Percentiles rank a stretch among this genome's conserved stretches.
Conservation (phyloP, 2,329 filamentous ascomycete genomes). For the Falciphora oryzae region DNA sequence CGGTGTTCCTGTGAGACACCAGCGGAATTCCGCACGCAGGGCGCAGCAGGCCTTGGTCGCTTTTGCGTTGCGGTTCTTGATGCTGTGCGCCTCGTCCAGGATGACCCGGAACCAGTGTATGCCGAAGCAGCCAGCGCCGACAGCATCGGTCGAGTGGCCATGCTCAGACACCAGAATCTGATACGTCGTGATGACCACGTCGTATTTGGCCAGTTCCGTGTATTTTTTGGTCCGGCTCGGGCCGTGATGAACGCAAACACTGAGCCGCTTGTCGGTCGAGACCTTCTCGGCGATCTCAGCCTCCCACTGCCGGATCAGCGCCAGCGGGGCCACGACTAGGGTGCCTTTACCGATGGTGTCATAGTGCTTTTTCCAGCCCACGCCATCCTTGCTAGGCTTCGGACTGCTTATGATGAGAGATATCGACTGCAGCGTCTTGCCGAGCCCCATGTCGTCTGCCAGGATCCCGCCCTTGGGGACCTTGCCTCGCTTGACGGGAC, state of each 20-base stretch:
- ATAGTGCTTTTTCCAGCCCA: conserved; percentile 62
- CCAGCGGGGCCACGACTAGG: conserved; percentile 85
- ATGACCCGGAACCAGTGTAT: conserved; percentile 94
- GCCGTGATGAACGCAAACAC: conserved; percentile 87
- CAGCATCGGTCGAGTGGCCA: conserved; percentile 58
- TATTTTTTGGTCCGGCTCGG: conserved; percentile 74
- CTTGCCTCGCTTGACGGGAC: conserved; percentile 71
- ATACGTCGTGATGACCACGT: conserved; percentile 93
- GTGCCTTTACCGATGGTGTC: conserved; percentile 70
- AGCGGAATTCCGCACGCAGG: conserved; percentile 78
- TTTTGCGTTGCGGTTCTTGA: conserved; percentile 97
- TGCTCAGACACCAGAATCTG: conserved; percentile 92
- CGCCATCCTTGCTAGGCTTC: conserved; percentile 55
- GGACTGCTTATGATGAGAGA: conserved; percentile 80
- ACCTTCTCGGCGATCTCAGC: conserved; percentile 84
- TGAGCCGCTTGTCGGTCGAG: conserved; percentile 59
- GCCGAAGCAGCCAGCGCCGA: conserved; percentile 80
- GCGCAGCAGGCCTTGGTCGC: conserved; percentile 88
- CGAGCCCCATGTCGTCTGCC: conserved; percentile 94
- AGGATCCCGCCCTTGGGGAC: conserved; percentile 91
- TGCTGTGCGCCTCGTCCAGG: conserved; percentile 93
- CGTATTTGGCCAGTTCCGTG: conserved; percentile 73
- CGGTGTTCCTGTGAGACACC: conserved; percentile 93
- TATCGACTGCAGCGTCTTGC: conserved; percentile 93
- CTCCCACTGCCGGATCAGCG: conserved; percentile 97